phyloP scores from a whole-genome alignment of 1,284 basidiomycete genomes.

The Bondarzewia mesenterica region DNA sequence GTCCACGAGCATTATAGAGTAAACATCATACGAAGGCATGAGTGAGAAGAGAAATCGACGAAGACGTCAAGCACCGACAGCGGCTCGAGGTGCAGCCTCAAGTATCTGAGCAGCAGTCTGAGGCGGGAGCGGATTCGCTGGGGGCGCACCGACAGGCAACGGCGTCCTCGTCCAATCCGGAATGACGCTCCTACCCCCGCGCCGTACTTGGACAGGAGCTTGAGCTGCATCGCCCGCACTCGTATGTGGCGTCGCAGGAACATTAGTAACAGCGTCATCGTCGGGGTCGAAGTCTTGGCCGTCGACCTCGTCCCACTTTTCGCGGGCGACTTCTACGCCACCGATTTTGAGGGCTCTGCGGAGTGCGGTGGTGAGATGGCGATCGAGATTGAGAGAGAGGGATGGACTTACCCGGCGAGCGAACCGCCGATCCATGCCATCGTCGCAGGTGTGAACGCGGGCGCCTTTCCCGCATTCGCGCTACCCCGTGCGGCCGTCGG shows the following conservation, averaged over 20 bases:
- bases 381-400: background rate
- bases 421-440: constrained; percentile 93
- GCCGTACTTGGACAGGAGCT: no score
- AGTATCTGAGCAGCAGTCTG: constrained; percentile 7
- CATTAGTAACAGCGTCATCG: constrained; percentile 20
- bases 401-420: constrained; percentile 67
- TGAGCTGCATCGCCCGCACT: no score
- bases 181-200: constrained; percentile 34
- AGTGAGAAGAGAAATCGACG: background rate
- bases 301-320: constrained; percentile 71
- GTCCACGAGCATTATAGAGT: no score
- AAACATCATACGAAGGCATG: background rate
- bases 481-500: constrained; percentile 20
- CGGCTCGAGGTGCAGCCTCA: constrained; percentile 8
- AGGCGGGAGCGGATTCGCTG: constrained; percentile 24
- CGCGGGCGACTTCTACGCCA: constrained; percentile 71
- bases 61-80: constrained; percentile 14
- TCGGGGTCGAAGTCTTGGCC: constrained; percentile 30
- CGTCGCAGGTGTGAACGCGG: constrained; percentile 73
- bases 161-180: constrained; percentile 76
- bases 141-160: constrained; percentile 53
- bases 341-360: constrained; percentile 73
- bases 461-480: constrained; percentile 70
- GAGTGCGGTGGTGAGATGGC: constrained; percentile 4
- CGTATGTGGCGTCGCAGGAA: constrained; percentile 26